Conservation (phyloP, 108 stramenopile species). For the Mayamaea pseudoterrestris region DNA sequence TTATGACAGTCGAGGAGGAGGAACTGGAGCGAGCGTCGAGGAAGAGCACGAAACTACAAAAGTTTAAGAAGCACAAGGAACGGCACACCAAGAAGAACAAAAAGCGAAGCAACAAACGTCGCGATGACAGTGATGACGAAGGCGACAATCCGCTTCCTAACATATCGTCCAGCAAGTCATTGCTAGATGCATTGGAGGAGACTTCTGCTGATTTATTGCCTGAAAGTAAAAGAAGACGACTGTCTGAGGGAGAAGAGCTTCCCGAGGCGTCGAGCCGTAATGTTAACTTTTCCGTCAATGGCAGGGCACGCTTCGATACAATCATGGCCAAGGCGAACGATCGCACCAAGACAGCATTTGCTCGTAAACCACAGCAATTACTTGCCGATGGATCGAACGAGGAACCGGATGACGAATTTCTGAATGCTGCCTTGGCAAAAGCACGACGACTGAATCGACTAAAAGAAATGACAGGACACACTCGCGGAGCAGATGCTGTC, state of each 20-base stretch:
- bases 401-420: slow-evolving; percentile 73
- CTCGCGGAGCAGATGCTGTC: slow-evolving; percentile 55
- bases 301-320: slow-evolving; percentile 59
- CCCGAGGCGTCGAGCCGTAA: too few species aligned
- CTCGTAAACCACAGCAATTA: slow-evolving; percentile 7
- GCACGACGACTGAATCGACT: slow-evolving; percentile 69
- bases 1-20: slow-evolving; percentile 69
- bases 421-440: slow-evolving; percentile 83
- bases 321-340: slow-evolving; percentile 77
- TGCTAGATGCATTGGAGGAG: too few species aligned
- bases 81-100: slow-evolving; percentile 41
- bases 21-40: slow-evolving; percentile 14
- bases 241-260: too few species aligned
- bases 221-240: too few species aligned
- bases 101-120: slow-evolving; percentile 17
- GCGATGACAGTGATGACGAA: slow-evolving; percentile 30
- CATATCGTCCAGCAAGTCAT: too few species aligned
- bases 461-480: slow-evolving; percentile 30
- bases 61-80: slow-evolving; percentile 40
- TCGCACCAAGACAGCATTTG: slow-evolving; percentile 48
- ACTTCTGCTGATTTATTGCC: too few species aligned
- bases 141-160: too few species aligned
- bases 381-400: slow-evolving; percentile 21
- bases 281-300: too few species aligned
- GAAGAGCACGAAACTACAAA: slow-evolving; percentile 25